Evolutionary conservation across 768 basidiomycete species (phyloP).

Genomic region (Suillus clintonianus): DNA sequence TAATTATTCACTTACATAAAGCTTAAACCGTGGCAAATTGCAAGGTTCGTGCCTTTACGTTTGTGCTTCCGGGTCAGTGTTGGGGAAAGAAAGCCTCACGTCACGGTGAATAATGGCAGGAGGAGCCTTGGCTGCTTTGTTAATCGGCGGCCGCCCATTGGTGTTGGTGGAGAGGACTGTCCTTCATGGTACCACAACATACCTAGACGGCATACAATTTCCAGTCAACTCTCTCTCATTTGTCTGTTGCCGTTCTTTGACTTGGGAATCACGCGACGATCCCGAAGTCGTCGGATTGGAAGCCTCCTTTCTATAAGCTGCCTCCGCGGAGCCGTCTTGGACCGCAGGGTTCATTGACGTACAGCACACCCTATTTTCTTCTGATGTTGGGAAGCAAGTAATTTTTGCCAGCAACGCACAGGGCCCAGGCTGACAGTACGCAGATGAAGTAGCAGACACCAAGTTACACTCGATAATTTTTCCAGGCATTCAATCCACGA

Average conservation of each 20-base stretch:
- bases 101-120: not conserved
- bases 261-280: slow-evolving; percentile 2
- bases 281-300: not conserved
- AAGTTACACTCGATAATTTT: not conserved
- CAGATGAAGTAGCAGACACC: not conserved
- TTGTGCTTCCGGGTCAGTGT: not conserved
- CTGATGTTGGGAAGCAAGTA: slow-evolving; percentile 11
- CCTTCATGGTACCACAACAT: not conserved
- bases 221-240: not conserved
- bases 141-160: not conserved
- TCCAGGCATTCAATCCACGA: not conserved
- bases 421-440: not conserved
- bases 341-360: slow-evolving; percentile 19
- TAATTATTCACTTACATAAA: not conserved
- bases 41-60: not conserved
- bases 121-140: not conserved
- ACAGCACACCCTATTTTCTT: slow-evolving; percentile 16
- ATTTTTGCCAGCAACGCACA: slow-evolving; percentile 9
- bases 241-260: not conserved
- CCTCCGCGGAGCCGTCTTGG: slow-evolving; percentile 26
- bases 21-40: not conserved
- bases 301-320: slow-evolving; percentile 16
- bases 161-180: not conserved
- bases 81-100: not conserved
- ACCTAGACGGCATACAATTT: not conserved